Evolutionary conservation across 1,139 yeast genomes (phyloP).

Genomic region (Starmera stellimalicola): DNA sequence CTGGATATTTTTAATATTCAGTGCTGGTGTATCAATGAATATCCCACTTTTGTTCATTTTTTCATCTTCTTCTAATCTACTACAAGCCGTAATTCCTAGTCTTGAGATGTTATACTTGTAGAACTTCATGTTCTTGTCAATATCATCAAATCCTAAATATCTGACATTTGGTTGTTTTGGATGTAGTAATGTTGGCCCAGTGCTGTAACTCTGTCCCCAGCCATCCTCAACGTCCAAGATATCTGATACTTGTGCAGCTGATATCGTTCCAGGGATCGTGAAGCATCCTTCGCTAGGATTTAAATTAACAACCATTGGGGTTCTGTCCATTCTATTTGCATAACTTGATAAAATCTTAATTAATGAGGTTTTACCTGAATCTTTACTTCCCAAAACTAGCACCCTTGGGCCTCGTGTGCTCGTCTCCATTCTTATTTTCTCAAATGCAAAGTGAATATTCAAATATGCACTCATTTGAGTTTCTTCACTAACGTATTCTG

Average conservation of each 20-base stretch:
- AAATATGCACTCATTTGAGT: conserved; percentile 54
- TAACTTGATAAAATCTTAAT: conserved; percentile 65
- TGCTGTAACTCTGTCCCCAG: conserved; percentile 78
- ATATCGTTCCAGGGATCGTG: conserved; percentile 74
- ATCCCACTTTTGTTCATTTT: conserved; percentile 49
- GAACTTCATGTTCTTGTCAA: conserved; percentile 48
- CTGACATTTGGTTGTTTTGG: conserved; percentile 84
- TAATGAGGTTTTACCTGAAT: conserved; percentile 72
- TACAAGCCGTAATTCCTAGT: conserved; percentile 48
- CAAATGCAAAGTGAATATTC: conserved; percentile 72
- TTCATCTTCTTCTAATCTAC: conserved; percentile 50
- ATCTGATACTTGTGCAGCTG: conserved; percentile 81
- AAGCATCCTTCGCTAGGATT: conserved; percentile 77
- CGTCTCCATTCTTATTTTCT: conserved; percentile 39
- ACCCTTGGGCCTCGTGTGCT: conserved; percentile 49
- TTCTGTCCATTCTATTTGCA: conserved; percentile 60
- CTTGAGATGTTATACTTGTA: conserved; percentile 48
- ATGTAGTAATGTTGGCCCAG: conserved; percentile 78
- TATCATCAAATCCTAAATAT: conserved; percentile 62
- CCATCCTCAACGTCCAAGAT: conserved; percentile 73
- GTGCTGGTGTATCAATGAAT: conserved; percentile 75
- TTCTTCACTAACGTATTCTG: conserved; percentile 65
- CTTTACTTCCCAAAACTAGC: conserved; percentile 61
- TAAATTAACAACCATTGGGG: conserved; percentile 68
- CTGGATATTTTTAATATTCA: conserved; percentile 20